Base-by-base conservation (phyloP, 169 alveolate genomes). In the Cryptosporidium ryanae region DNA sequence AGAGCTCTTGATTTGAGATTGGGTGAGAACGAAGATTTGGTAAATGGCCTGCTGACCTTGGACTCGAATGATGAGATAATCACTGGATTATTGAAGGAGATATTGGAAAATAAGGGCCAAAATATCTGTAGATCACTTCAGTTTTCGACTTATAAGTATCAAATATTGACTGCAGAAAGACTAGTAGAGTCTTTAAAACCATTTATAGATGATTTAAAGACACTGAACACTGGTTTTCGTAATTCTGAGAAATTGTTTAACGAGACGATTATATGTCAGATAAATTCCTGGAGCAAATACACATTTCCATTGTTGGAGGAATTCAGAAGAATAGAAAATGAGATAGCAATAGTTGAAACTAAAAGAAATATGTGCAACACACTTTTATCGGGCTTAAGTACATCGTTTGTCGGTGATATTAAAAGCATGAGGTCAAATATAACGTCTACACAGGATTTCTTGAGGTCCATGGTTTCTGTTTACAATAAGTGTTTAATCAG, bases 101-200 rank as follows among this genome's bases (percentile, higher is more conserved):
- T 76, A 59, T 27, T 76, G 18, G 18, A n/a, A 10, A 17, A 25
- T 49, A 54, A 46, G 18, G 49, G 50, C 4, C 70, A 76, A 25
- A 55, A 59, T 25, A 76, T 57, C 27, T 76, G 76, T 27, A 54
- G 87, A 43, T 76, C 87, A 23, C 23, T 61, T 46, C 71, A 61
- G 23, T n/a, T 59, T 76, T 43, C 49, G 1, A 76, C 63, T 25
- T 55, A 59, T 57, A 76, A 59, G 25, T 76, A 76, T 15, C 87
- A 61, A 43, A 10, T 76, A n/a, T 23, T 25, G 38, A n/a, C 44
- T 1, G 46, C 64, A 18, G 71, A 76, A 34, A 61, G 23, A 8
- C 63, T 67, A 57, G 17, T 76, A 17, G 70, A 76, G 2, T 76
- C 87, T 29, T 27, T 76, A 43, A 76, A 50, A 23, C 87, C 87